Conservation (phyloP, 1,284 basidiomycete genomes). For the Trametes pubescens region DNA sequence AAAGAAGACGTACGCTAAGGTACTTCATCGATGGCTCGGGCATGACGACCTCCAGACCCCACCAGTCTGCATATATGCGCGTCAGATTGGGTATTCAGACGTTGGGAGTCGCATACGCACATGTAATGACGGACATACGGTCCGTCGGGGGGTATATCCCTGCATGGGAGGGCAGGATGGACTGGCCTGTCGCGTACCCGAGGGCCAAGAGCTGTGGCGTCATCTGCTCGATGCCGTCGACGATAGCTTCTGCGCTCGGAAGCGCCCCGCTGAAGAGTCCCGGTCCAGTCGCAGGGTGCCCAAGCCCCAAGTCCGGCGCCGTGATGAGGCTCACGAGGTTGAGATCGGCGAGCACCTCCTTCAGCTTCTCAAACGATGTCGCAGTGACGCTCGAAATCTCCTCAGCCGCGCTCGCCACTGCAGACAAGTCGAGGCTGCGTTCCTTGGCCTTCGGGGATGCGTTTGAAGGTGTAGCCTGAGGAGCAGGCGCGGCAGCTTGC, state of each 20-base stretch:
- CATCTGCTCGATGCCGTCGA: constrained; percentile 71
- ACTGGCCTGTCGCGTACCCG: constrained; percentile 76
- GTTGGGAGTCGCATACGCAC: constrained; percentile 49
- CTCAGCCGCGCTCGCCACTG: constrained; percentile 8
- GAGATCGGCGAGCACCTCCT: constrained; percentile 60
- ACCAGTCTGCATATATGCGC: constrained; percentile 67
- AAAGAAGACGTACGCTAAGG: constrained; percentile 56
- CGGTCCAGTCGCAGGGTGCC: constrained; percentile 58
- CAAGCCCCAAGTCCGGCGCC: constrained; percentile 66
- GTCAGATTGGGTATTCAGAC: background rate
- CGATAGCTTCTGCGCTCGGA: constrained; percentile 74
- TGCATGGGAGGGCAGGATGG: constrained; percentile 72
- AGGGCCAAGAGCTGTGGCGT: constrained; percentile 80
- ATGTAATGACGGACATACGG: constrained; percentile 80
- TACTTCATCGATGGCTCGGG: constrained; percentile 71
- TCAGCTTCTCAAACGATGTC: constrained; percentile 59
- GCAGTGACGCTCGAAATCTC: constrained; percentile 51
- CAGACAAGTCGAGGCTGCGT: constrained; percentile 15
- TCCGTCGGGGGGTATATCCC: constrained; percentile 77
- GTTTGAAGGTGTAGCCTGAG: background rate
- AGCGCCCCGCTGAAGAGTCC: constrained; percentile 76
- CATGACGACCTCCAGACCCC: constrained; percentile 79
- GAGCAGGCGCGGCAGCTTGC: constrained; percentile 11
- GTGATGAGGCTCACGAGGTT: constrained; percentile 64
- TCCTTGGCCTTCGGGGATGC: constrained; percentile 15